phyloP scores from a whole-genome alignment of 1,139 yeast species.

The Suhomyces terraborum region DNA sequence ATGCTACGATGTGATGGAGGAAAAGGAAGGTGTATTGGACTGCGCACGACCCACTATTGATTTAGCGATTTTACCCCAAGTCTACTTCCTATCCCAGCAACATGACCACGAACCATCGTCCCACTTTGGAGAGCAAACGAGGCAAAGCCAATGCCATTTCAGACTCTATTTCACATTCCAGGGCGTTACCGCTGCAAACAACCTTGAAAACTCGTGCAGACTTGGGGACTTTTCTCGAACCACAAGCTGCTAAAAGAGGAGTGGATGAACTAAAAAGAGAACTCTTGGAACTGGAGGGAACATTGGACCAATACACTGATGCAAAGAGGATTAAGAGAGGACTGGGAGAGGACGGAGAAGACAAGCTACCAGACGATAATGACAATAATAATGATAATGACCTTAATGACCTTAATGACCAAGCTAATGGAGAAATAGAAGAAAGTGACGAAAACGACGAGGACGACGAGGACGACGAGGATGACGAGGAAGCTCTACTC shows the following conservation, averaged over 20 bases:
- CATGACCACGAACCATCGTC: constrained; percentile 88
- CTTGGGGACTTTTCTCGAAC: constrained; percentile 19
- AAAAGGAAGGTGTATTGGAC: too few relatives aligned
- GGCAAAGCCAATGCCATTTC: constrained; percentile 55
- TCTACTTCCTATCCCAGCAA: not conserved
- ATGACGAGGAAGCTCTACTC: constrained; percentile 15
- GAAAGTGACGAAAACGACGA: constrained; percentile 1
- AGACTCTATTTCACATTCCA: constrained; percentile 60
- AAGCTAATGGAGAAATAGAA: too few relatives aligned
- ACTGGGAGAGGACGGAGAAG: too few relatives aligned
- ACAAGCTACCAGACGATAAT: too few relatives aligned
- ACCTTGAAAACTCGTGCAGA: constrained; percentile 60
- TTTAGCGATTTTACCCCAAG: not conserved
- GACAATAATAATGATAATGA: too few relatives aligned
- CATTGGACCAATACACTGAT: constrained; percentile 2
- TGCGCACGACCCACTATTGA: not conserved
- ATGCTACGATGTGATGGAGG: too few relatives aligned
- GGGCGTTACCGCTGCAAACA: constrained; percentile 71
- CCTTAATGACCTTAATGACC: too few relatives aligned
- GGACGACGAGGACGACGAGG: not conserved
- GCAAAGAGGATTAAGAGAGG: constrained; percentile 1
- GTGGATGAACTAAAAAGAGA: constrained; percentile 25
- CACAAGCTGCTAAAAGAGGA: constrained; percentile 13
- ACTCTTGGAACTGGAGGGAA: constrained; percentile 24
- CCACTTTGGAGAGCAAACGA: constrained; percentile 83